A percentile compares a stretch with the other conserved stretches of the same genome.
Conservation (phyloP, 2,329 filamentous ascomycete species). For the Colletotrichum zoysiae region DNA sequence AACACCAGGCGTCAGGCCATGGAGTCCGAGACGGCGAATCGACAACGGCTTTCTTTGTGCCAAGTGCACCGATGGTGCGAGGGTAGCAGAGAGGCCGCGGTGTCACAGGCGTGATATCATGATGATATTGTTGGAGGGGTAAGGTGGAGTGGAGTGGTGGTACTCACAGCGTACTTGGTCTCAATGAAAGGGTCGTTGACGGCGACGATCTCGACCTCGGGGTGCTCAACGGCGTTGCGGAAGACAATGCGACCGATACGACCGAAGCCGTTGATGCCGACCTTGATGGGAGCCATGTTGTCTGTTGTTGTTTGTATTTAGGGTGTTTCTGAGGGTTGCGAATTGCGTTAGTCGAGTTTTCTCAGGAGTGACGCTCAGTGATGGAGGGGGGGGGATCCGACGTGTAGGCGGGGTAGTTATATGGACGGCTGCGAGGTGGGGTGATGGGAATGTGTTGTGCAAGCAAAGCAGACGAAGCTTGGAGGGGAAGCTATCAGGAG, state of each 20-base stretch:
- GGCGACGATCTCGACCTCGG: slow-evolving; percentile 91
- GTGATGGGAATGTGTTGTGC: slow-evolving; percentile 12
- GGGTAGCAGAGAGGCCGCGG: background rate
- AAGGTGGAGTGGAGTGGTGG: slow-evolving; percentile 17
- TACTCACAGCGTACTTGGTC: slow-evolving; percentile 93
- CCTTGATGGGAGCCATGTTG: slow-evolving; percentile 71
- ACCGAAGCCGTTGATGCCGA: slow-evolving; percentile 99
- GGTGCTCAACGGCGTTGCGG: slow-evolving; percentile 94
- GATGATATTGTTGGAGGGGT: slow-evolving; percentile 7
- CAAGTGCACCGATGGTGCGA: background rate
- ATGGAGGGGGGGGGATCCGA: slow-evolving; percentile 2
- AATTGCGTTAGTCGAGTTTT: slow-evolving; percentile 26
- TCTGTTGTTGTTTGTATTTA: slow-evolving; percentile 44
- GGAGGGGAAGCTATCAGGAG: slow-evolving; percentile 17
- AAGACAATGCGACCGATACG: slow-evolving; percentile 99
- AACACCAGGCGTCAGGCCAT: no score
- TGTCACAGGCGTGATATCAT: slow-evolving; percentile 9
- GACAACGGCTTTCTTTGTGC: background rate
- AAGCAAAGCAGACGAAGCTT: background rate
- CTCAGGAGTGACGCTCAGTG: background rate
- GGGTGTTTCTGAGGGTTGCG: slow-evolving; percentile 21
- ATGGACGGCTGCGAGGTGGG: slow-evolving; percentile 13
- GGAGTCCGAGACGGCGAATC: background rate
- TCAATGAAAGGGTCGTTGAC: slow-evolving; percentile 99
- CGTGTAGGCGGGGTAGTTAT: slow-evolving; percentile 26